Evolutionary conservation across 2,329 filamentous ascomycete species (phyloP), one percentile per base, ranked within the genome.

Genomic region (Aspergillus glaucus): DNA sequence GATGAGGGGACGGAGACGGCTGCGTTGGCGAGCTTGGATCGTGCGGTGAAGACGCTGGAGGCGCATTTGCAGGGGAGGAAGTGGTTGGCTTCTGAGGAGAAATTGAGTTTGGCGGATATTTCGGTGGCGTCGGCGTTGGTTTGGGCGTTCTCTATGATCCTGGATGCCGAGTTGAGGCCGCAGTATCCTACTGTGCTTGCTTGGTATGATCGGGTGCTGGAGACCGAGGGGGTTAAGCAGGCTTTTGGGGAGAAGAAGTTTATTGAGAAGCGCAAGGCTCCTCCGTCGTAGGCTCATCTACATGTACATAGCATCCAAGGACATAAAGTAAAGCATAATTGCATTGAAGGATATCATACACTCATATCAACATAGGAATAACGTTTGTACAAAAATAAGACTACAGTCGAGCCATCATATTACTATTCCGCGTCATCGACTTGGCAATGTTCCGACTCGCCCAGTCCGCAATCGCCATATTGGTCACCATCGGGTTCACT

Each of bases 401-500:
- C 48, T 41, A 65, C 8, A 65, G 51, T 40, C 59, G 62, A 14
- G 61, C 59, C 50, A 59, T 53, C n/a, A 55, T 43, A 9, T 21
- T 51, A 10, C 49, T 42, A 10, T 54, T 46, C 7, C 49, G 49
- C 10, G 40, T 45, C 57, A 73, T 49, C 19, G 51, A 55, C 52
- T 60, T 62, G 4, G 62, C 66, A 40, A 76, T 56, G 12, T 68
- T 69, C 34, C 62, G 62, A 52, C 71, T 73, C 7, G 72, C 68
- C 64, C 68, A 73, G 53, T 77, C 73, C 5, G 71, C 67, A 45
- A 77, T 74, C 4, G 69, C 75, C 75, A 77, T 75, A 47, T 71
- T 75, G 44, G 73, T 77, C 42, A 77, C 59, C 75, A 77, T 77
- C 2, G 75, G 75, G 45, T 77, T 77, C 22, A 76, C 75, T 9